Evolutionary conservation across 768 basidiomycete genomes (phyloP), one percentile per base, ranked within the genome.

Genomic region (Lactarius trivialis): DNA sequence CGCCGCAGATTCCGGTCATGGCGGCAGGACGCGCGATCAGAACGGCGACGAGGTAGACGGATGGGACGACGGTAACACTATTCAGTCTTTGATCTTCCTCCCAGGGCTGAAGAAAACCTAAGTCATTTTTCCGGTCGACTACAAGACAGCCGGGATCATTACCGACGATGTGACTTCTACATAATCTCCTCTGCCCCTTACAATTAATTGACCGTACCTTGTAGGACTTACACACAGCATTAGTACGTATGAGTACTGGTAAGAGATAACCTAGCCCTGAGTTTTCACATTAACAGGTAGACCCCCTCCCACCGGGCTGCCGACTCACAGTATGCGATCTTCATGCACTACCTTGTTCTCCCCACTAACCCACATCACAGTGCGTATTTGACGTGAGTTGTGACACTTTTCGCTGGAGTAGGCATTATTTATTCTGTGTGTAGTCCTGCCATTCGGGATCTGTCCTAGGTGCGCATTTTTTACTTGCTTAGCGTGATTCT

Each of bases 401-500:
- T 32, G 30, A 59, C 33, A 24, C 39, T 43, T 7, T 33, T 17
- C 1, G 26, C 12, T n/a, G 21, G n/a, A 26, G 17, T 8, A 14
- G 48, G 21, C 33, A 32, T 48, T 58, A 32, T 48, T 58, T 28
- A 63, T 56, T 33, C 39, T 48, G 15, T 7, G 28, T 51, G 30
- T 60, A 91, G 88, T 90, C 85, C 19, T 93, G 91, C 70, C 93
- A 95, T 72, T 94, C 91, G n/a, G 93, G 90, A 8, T 88, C 93
- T 6, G 88, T 85, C 3, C 80, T 95, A 21, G 93, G 87, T 88
- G 71, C 34, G 79, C 68, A 15, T 26, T 24, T n/a, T 37, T 19
- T 14, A 30, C 19, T 41, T 30, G 39, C 32, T 51, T 33, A 15
- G 45, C 62, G 4, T 66, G 30, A 24, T n/a, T 55, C 48, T 34